phyloP scores from a whole-genome alignment of 768 basidiomycete genomes.

The Kwoniella dejecticola region DNA sequence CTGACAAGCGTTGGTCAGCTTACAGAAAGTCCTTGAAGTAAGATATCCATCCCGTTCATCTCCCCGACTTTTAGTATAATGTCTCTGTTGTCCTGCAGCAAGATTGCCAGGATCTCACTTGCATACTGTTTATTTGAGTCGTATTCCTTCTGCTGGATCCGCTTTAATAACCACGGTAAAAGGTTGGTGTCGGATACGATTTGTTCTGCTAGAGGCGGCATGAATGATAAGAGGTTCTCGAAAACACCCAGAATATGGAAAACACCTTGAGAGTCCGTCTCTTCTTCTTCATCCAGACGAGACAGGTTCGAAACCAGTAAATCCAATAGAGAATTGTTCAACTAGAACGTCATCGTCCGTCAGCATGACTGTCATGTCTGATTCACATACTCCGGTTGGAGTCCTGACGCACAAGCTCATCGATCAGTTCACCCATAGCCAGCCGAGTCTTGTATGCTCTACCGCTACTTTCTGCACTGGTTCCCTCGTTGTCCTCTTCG shows the following conservation, averaged over 20 bases:
- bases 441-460: slow-evolving; percentile 67
- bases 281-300: slow-evolving; percentile 86
- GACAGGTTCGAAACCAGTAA: slow-evolving; percentile 83
- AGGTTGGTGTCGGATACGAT: slow-evolving; percentile 75
- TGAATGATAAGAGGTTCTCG: slow-evolving; percentile 87
- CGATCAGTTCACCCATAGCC: slow-evolving; percentile 66
- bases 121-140: slow-evolving; percentile 93
- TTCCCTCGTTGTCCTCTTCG: slow-evolving; percentile 63
- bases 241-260: slow-evolving; percentile 94
- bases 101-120: slow-evolving; percentile 87
- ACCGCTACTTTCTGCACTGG: slow-evolving; percentile 45
- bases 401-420: slow-evolving; percentile 66
- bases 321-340: slow-evolving; percentile 80
- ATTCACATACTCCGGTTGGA: background rate
- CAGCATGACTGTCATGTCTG: background rate
- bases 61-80: slow-evolving; percentile 73
- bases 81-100: slow-evolving; percentile 71
- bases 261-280: slow-evolving; percentile 85
- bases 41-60: slow-evolving; percentile 73
- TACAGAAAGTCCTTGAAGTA: slow-evolving; percentile 79
- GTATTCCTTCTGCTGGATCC: slow-evolving; percentile 70
- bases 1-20: slow-evolving; percentile 51
- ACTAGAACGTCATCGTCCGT: slow-evolving; percentile 58
- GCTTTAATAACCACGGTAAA: slow-evolving; percentile 74
- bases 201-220: slow-evolving; percentile 70